Evolutionary conservation across 1,284 basidiomycete genomes (phyloP), one percentile per base, ranked within the genome.

Genomic region (Sanghuangporus sanghuang): DNA sequence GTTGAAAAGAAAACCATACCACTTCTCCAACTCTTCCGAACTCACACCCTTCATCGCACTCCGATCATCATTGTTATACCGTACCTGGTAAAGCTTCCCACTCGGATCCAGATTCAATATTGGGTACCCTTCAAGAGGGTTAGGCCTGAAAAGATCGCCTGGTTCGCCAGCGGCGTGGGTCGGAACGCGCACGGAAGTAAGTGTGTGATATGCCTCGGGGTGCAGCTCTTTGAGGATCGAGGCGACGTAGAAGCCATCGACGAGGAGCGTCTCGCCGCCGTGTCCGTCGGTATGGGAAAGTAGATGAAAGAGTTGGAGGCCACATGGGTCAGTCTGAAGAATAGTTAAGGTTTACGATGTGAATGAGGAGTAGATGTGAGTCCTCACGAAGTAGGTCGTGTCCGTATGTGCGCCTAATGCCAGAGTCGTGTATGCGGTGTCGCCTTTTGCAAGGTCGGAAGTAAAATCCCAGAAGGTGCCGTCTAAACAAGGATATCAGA

Each of bases 401-500:
- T 98, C 96, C 1, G 96, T 98, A 73, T 99, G 96, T 0, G 94
- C 95, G 7, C 86, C 87, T 5, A 99, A 84, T 0, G 90, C 90
- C 48, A 97, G 76, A 21, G 89, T 92, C 7, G 95, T 96, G 76
- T 99, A 99, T 50, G 72, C 72, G 4, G 67, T 68, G 35, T 65
- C 64, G 16, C 64, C 95, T 71, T 92, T 95, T 11, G 90, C 87
- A 21, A 97, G 82, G 72, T 97, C 89, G 0, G 95, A 88, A 0
- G 95, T 98, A 71, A 99, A 97, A 71, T 98, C 94, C 96, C 96
- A 99, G 75, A 98, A 96, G 57, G 87, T 87, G 39, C 93, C 94
- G 69, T 96, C 92, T 95, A 64, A 1, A 57, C 36, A 36, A 8
- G 1, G 32, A 53, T 23, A 62, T 36, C 50, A 53, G 54, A n/a